A percentile compares a stretch with the other conserved stretches of the same genome.
Conservation (phyloP, 164 flowering plant species). For the Malania oleifera region DNA sequence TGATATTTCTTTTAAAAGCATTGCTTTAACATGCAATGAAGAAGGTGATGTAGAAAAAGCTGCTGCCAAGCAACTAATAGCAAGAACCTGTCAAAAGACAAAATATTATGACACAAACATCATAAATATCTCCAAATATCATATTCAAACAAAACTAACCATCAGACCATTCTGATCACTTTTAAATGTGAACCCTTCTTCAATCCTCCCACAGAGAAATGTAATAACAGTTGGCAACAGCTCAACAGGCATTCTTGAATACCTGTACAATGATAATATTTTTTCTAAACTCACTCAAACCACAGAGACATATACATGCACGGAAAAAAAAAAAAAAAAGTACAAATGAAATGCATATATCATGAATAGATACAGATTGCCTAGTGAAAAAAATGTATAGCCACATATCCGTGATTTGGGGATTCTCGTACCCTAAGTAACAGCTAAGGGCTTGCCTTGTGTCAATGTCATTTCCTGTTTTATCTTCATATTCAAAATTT, state of each 20-base stretch:
- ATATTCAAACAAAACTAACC: conserved; percentile 43
- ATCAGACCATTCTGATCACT: conserved; percentile 61
- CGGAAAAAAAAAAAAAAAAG: not conserved
- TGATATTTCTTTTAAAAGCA: conserved; percentile 54
- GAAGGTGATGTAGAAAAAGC: conserved; percentile 79
- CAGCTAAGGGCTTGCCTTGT: too few species aligned
- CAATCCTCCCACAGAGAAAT: conserved; percentile 40
- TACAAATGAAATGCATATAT: too few species aligned
- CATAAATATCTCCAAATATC: conserved; percentile 1
- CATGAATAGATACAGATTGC: too few species aligned
- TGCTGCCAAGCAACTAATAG: conserved; percentile 68
- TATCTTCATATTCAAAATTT: too few species aligned
- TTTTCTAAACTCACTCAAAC: too few species aligned
- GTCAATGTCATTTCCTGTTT: too few species aligned
- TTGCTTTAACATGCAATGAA: conserved; percentile 42
- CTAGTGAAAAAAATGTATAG: too few species aligned
- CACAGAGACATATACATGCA: conserved; percentile 2
- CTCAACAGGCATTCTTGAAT: conserved; percentile 79
- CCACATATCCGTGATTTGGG: too few species aligned
- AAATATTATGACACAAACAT: not conserved
- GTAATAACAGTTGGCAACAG: conserved; percentile 62
- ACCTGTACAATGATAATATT: conserved; percentile 41
- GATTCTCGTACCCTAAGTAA: too few species aligned
- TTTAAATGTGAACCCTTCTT: conserved; percentile 46
- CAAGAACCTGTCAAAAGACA: conserved; percentile 41